Conservation (phyloP, 1,284 basidiomycete species). For the Amylostereum areolatum region DNA sequence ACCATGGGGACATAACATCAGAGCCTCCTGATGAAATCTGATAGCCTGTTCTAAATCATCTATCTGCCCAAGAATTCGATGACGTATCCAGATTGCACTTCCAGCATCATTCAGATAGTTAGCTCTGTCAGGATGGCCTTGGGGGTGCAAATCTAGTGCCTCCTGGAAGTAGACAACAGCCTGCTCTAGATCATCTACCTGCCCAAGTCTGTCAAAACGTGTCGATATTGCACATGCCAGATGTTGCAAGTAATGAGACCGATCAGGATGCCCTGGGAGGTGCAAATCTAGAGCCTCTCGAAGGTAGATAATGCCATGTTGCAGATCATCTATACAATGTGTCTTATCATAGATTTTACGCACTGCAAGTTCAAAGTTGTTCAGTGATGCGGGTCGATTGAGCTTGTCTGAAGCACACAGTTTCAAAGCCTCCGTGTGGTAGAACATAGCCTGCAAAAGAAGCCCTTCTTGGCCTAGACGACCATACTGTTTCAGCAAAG, state of each 20-base stretch:
- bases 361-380: too few species aligned
- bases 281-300: background rate
- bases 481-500: too few species aligned
- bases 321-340: background rate
- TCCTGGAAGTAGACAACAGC: background rate
- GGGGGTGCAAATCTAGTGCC: background rate
- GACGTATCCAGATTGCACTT: constrained; percentile 16
- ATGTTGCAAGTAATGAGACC: background rate
- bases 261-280: background rate
- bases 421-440: too few species aligned
- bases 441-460: too few species aligned
- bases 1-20: background rate
- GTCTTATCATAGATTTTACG: too few species aligned
- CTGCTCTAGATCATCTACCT: background rate
- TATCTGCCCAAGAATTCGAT: background rate
- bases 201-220: background rate
- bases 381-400: too few species aligned
- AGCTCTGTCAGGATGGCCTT: constrained; percentile 3
- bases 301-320: background rate
- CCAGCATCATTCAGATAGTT: constrained; percentile 19
- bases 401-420: too few species aligned
- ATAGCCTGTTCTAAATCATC: background rate
- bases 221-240: too few species aligned
- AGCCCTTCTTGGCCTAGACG: too few species aligned
- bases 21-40: background rate